These are phyloP conservation scores for Trichothecium roseum DNA, from an alignment of 2,329 filamentous ascomycete species.

Conservation along the genomic window DNA sequence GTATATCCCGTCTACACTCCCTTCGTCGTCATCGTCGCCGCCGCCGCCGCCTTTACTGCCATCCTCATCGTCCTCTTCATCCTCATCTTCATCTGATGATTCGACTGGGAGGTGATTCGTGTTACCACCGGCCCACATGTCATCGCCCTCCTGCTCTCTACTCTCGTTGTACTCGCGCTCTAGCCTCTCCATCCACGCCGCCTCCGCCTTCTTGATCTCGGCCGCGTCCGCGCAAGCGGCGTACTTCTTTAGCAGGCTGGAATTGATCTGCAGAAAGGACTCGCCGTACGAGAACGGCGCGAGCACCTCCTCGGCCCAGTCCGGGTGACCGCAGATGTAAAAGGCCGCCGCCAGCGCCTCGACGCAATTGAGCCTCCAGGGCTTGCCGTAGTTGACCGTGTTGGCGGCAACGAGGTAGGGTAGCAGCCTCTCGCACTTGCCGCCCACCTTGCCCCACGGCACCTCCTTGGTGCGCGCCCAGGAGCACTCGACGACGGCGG, in stretches of 20 bases:
- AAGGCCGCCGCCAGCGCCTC: conserved; percentile 91
- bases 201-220: conserved; percentile 73
- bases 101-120: conserved; percentile 56
- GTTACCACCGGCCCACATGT: conserved; percentile 88
- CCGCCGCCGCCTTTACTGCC: conserved; percentile 32
- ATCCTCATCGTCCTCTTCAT: conserved; percentile 35
- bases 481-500: conserved; percentile 92
- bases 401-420: conserved; percentile 96
- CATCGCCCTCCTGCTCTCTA: conserved; percentile 56
- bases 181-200: conserved; percentile 79
- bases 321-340: conserved; percentile 79
- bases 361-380: conserved; percentile 90
- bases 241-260: conserved; percentile 70
- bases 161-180: conserved; percentile 83
- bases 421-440: conserved; percentile 80
- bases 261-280: conserved; percentile 86
- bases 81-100: conserved; percentile 46
- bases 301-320: conserved; percentile 82
- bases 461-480: conserved; percentile 92
- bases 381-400: conserved; percentile 92
- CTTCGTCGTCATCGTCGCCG: conserved; percentile 31
- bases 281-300: conserved; percentile 80
- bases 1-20: conserved; percentile 47
- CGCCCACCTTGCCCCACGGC: conserved; percentile 83
- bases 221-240: conserved; percentile 74